Evolutionary conservation across 1,139 yeast species (phyloP).

Genomic region (Arxiozyma bovina): DNA sequence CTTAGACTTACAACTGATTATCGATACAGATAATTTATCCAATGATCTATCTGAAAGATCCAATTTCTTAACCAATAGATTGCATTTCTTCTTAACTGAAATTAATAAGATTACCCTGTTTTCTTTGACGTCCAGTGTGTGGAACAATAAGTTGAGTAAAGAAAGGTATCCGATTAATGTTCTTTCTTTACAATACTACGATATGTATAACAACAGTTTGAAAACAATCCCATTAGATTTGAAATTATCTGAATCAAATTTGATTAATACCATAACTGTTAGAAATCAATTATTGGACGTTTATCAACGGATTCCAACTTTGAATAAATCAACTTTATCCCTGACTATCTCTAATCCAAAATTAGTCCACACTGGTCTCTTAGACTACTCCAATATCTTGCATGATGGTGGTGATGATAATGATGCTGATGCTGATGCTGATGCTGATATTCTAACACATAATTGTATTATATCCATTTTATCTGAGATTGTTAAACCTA

Average conservation of each 20-base stretch:
- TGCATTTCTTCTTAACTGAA: constrained; percentile 8
- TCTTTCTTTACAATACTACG: constrained; percentile 12
- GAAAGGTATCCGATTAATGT: neutral
- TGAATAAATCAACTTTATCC: constrained; percentile 10
- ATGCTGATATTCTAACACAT: constrained; percentile 8
- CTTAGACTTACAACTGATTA: constrained; percentile 9
- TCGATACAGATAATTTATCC: constrained; percentile 5
- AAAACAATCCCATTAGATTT: constrained; percentile 10
- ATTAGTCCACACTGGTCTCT: constrained; percentile 3
- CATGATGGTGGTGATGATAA: too few relatives aligned
- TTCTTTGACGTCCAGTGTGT: constrained; percentile 8
- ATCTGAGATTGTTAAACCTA: constrained; percentile 8
- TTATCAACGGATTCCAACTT: constrained; percentile 5
- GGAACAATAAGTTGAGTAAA: constrained; percentile 3
- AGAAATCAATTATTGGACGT: constrained; percentile 9
- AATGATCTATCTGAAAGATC: neutral
- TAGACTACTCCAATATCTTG: constrained; percentile 8
- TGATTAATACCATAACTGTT: neutral
- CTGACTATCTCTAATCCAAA: constrained; percentile 10
- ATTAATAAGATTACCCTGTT: constrained; percentile 12
- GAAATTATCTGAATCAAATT: neutral
- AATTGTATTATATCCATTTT: constrained; percentile 11
- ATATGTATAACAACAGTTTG: constrained; percentile 2
- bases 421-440: too few relatives aligned
- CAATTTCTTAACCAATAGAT: neutral